Conservation (phyloP, 345 rosid species). For the Syzygium aqueum region DNA sequence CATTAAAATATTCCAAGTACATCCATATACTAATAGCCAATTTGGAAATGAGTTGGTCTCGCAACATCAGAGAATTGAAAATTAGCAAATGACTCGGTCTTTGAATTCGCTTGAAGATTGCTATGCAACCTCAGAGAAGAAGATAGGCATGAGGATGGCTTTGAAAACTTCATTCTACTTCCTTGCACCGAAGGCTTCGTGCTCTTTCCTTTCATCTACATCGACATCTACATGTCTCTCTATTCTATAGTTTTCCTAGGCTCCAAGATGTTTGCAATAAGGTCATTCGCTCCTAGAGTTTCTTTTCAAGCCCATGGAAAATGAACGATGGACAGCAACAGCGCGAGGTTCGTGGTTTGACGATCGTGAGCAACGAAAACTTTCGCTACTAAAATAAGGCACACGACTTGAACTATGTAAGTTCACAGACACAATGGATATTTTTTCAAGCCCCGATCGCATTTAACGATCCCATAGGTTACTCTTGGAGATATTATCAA, state of each 20-base stretch:
- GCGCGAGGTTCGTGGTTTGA: neutral
- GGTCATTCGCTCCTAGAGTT: neutral
- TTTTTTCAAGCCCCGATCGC: too few relatives aligned
- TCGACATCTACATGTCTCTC: neutral
- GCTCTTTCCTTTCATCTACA: neutral
- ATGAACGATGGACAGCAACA: neutral
- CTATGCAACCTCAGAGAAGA: neutral
- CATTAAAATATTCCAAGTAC: neutral
- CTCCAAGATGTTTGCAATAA: neutral
- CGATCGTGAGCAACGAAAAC: neutral
- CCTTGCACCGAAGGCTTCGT: neutral
- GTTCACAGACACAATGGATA: neutral
- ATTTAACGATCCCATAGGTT: rapidly evolving
- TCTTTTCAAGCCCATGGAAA: neutral
- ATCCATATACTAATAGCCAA: neutral
- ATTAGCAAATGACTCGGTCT: neutral
- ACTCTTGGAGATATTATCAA: neutral
- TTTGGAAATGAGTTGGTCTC: neutral
- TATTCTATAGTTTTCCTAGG: neutral
- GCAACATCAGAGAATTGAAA: neutral
- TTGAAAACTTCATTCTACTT: neutral
- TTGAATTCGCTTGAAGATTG: neutral
- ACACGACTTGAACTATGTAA: neutral
- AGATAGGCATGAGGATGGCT: neutral
- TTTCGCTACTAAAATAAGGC: neutral